Base-by-base conservation (phyloP, 805 yeast genomes). In the Barnettozyma sucrosica region DNA sequence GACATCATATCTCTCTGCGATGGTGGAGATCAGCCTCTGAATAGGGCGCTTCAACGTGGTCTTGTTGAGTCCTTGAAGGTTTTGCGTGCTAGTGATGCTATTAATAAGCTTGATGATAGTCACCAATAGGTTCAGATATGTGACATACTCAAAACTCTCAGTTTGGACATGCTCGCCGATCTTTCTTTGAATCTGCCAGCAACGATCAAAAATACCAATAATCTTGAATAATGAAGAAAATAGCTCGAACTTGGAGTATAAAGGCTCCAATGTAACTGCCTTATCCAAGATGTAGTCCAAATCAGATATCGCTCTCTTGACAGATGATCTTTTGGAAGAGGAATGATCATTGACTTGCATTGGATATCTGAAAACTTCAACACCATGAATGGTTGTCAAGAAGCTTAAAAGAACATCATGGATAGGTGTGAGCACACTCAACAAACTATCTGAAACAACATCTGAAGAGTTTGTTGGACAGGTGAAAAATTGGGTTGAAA, bases 401-500 rank as follows among this genome's bases (percentile, higher is more conserved):
- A 76, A 60, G 14, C 72, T 67, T 43, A 70, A 72, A 44, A 79
- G 72, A 9, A 78, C 51, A 10, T 66, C 64, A 9, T 69, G 62
- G 8, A 75, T 62, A 1, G 84, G 76, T 52, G 74, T 71, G 19
- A 83, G 55, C 1, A 81, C 64, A 43, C 70, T 68, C 5, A 69
- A 62, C 7, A 47, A 36, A 4, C 36, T n/a, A 2, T 36, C 16
- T 3, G 66, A 57, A 19, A 80, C 64, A 16, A 80, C 65, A 36
- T 56, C 62, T 1, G 77, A 76, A 0, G 95, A 82, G 53, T 85
- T 83, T 0, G 89, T 77, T 0, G 97, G 97, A 46, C 95, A 84
- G 0, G 97, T 90, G 64, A 89, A 89, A 20, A 93, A 67, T 65
- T 93, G 99, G 0, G 92, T 81, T 0, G 95, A 81, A 19, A 92